Evolutionary conservation across 2,329 filamentous ascomycete genomes (phyloP).

Genomic region (Aspergillus chevalieri): DNA sequence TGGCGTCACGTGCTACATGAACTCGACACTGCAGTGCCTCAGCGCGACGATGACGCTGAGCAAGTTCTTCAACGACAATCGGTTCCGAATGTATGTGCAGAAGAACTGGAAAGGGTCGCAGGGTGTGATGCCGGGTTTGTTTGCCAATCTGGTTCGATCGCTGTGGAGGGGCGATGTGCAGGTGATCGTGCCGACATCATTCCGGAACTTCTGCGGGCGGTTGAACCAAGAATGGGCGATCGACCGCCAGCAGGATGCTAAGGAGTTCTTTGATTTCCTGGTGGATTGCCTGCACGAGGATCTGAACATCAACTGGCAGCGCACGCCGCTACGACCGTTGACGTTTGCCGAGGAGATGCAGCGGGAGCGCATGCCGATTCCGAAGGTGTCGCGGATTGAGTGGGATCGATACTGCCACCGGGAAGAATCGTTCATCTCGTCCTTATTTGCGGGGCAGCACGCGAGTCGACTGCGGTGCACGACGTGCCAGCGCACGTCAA

Average conservation of each 20-base stretch:
- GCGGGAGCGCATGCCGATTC: slow-evolving; percentile 55
- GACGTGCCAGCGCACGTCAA: slow-evolving; percentile 57
- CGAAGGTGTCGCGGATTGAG: slow-evolving; percentile 64
- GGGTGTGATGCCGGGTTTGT: slow-evolving; percentile 57
- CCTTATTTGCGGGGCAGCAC: slow-evolving; percentile 70
- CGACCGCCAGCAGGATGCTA: slow-evolving; percentile 76
- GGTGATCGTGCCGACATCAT: slow-evolving; percentile 54
- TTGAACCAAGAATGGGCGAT: slow-evolving; percentile 65
- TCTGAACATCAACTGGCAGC: slow-evolving; percentile 63
- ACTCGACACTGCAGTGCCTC: slow-evolving; percentile 78
- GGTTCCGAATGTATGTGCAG: slow-evolving; percentile 54
- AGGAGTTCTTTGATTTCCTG: slow-evolving; percentile 81
- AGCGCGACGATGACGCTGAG: slow-evolving; percentile 62
- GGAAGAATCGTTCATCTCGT: slow-evolving; percentile 70
- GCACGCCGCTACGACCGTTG: slow-evolving; percentile 52
- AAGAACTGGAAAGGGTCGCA: slow-evolving; percentile 61
- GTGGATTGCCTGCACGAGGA: slow-evolving; percentile 80
- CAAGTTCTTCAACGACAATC: slow-evolving; percentile 60
- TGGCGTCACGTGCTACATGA: slow-evolving; percentile 83
- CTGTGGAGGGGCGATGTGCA: slow-evolving; percentile 56
- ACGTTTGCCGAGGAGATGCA: slow-evolving; percentile 55
- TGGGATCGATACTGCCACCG: slow-evolving; percentile 66
- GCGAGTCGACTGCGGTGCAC: slow-evolving; percentile 57
- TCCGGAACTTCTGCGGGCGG: slow-evolving; percentile 58
- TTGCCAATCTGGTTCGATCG: slow-evolving; percentile 55